Conservation (phyloP, 164 flowering plant species). For the Dillenia suffruticosa region DNA sequence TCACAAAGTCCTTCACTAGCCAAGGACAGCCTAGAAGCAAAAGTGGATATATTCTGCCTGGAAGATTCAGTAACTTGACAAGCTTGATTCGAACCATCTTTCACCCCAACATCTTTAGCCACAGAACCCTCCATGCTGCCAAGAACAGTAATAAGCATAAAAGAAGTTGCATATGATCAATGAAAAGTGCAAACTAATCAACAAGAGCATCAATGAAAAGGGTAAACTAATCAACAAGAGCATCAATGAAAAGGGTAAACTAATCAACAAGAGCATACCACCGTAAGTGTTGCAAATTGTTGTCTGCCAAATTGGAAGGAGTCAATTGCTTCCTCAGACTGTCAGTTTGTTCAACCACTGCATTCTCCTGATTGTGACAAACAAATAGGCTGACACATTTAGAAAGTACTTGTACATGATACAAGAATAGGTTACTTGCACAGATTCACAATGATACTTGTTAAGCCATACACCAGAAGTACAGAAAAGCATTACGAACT, state of each 20-base stretch:
- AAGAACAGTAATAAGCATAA: no score
- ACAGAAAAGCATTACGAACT: background rate
- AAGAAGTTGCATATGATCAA: background rate
- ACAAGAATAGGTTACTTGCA: no score
- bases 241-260: background rate
- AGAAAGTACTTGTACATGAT: no score
- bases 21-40: no score
- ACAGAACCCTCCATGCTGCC: no score
- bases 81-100: no score
- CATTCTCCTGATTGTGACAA: slow-evolving; percentile 33
- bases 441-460: no score
- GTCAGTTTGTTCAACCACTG: slow-evolving; percentile 21
- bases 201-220: slow-evolving; percentile 14
- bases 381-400: background rate
- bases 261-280: slow-evolving; percentile 30
- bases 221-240: slow-evolving; percentile 2
- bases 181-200: background rate
- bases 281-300: slow-evolving; percentile 23
- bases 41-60: no score
- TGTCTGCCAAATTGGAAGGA: slow-evolving; percentile 26
- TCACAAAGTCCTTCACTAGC: no score
- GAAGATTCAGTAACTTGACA: no score
- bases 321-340: slow-evolving; percentile 23
- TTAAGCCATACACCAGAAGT: background rate
- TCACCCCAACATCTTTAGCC: no score